These are phyloP conservation scores for Aspergillus sclerotioniger DNA, from an alignment of 495 filamentous ascomycete genomes.

Conservation along the genomic window DNA sequence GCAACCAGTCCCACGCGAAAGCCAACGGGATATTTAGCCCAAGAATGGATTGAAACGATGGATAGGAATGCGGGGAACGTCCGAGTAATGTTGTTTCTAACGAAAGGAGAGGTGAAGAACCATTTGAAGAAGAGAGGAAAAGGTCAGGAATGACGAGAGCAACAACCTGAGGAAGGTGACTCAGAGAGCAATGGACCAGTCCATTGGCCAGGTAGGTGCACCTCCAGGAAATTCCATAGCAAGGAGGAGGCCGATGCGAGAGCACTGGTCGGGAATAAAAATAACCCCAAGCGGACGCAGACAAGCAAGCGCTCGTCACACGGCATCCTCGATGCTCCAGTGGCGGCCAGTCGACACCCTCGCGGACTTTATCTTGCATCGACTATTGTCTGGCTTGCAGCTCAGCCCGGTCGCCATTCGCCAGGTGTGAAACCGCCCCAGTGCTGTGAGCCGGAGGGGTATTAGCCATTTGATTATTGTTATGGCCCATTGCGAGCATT, in stretches of 20 bases:
- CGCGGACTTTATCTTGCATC: slow-evolving; percentile 4
- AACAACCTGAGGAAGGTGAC: background rate
- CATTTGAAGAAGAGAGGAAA: background rate
- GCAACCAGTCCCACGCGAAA: slow-evolving; percentile 16
- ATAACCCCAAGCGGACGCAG: background rate
- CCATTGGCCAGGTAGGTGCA: slow-evolving; percentile 4
- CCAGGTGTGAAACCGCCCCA: background rate
- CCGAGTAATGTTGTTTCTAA: background rate
- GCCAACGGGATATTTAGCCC: slow-evolving; percentile 1
- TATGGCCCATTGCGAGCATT: too few species aligned
- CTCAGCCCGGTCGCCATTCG: slow-evolving; percentile 9
- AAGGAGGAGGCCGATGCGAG: background rate
- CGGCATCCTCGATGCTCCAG: slow-evolving; percentile 1
- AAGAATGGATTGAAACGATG: slow-evolving; percentile 9
- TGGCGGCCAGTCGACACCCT: background rate
- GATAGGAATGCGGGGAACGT: slow-evolving; percentile 23
- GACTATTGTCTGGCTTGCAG: slow-evolving; percentile 8
- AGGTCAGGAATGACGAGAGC: background rate
- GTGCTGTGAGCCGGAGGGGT: background rate
- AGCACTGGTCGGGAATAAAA: slow-evolving; percentile 4
- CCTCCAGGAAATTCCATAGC: background rate
- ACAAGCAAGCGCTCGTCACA: slow-evolving; percentile 5
- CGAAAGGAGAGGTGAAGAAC: background rate
- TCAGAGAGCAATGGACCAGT: background rate
- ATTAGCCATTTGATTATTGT: too few species aligned